Conservation (phyloP, 78 protist genomes). For the Speleostelium caveatum region DNA sequence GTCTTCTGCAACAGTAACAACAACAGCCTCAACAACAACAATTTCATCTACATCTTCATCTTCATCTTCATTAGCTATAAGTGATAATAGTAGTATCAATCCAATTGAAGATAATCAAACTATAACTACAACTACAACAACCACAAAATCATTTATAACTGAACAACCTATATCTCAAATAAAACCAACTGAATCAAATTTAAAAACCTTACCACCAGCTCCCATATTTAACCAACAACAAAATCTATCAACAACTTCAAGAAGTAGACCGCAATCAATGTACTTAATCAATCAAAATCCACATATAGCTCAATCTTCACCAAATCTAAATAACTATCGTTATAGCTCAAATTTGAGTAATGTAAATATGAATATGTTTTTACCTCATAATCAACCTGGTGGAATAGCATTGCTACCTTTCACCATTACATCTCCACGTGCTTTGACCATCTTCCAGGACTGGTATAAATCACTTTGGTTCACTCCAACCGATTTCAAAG, state of each 20-base stretch:
- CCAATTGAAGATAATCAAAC: too few species aligned
- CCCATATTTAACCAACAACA: constrained; percentile 9
- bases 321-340: not conserved
- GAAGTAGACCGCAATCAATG: not conserved
- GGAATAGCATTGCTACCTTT: constrained; percentile 52
- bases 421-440: constrained; percentile 4
- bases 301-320: not conserved
- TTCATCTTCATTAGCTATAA: not conserved
- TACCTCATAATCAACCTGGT: constrained; percentile 57
- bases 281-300: constrained; percentile 1
- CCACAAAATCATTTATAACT: too few species aligned
- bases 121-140: not conserved
- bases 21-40: not conserved
- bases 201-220: constrained; percentile 28
- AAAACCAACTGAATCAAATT: too few species aligned
- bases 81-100: not conserved
- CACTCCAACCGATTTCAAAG: constrained; percentile 49
- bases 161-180: too few species aligned
- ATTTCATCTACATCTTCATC: not conserved
- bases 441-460: constrained; percentile 37
- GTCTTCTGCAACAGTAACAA: not conserved
- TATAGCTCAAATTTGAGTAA: not conserved
- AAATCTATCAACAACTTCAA: constrained; percentile 10
- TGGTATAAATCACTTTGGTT: constrained; percentile 62
- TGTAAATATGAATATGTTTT: not conserved